A percentile compares a stretch with the other conserved stretches of the same genome.
Conservation (phyloP, 768 basidiomycete species). For the Terana coerulea region DNA sequence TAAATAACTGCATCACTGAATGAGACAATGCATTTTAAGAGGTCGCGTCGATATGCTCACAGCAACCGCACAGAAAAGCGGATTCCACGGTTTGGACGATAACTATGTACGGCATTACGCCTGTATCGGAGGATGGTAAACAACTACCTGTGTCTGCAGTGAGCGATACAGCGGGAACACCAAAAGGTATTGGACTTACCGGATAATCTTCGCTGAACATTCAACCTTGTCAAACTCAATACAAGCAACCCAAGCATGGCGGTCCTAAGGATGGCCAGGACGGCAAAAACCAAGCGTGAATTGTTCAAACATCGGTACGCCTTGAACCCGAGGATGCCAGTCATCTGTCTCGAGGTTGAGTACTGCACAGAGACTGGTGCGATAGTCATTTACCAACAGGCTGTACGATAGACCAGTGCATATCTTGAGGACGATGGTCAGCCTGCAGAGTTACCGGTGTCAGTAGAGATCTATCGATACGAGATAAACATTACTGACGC, state of each 20-base stretch:
- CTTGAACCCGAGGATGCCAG: conserved; percentile 62
- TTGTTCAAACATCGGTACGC: conserved; percentile 63
- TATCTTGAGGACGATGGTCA: conserved; percentile 15
- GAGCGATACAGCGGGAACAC: not conserved
- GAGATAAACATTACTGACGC: conserved; percentile 39
- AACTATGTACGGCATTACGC: conserved; percentile 36
- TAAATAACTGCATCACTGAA: conserved; percentile 39
- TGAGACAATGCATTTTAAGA: conserved; percentile 7
- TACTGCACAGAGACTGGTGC: not conserved
- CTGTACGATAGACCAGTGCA: conserved; percentile 17
- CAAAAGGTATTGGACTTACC: conserved; percentile 30
- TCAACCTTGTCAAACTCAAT: conserved; percentile 37
- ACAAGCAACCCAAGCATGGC: conserved; percentile 39
- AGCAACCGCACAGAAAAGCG: conserved; percentile 56
- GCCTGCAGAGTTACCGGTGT: conserved; percentile 6
- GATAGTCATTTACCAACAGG: conserved; percentile 18
- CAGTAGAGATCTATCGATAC: not conserved
- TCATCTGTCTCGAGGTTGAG: conserved; percentile 36
- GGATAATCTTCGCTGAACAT: conserved; percentile 41
- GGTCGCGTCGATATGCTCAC: conserved; percentile 34
- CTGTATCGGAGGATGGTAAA: conserved; percentile 29
- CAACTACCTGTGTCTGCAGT: conserved; percentile 41
- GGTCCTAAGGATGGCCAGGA: conserved; percentile 39
- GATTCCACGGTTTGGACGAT: conserved; percentile 50
- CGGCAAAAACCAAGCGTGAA: conserved; percentile 46